Percentiles rank a stretch among this genome's conserved stretches.
phyloP scores from a whole-genome alignment of 2,329 filamentous ascomycete species.

The Emmonsiellopsis sp. region DNA sequence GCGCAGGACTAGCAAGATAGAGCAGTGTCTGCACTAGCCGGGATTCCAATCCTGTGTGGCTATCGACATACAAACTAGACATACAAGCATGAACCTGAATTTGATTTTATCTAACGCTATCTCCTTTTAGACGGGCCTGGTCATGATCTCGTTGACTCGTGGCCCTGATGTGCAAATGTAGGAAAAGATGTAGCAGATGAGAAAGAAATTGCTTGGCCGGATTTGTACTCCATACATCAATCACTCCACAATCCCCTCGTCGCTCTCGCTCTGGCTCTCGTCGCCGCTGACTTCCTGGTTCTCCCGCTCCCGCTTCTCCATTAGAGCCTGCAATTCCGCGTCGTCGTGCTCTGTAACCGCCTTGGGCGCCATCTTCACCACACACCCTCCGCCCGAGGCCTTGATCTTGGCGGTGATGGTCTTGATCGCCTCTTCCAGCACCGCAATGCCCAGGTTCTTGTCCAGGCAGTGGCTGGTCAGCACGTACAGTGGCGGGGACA shows the following conservation, averaged over 20 bases:
- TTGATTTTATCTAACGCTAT: constrained; percentile 5
- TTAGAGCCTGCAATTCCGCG: constrained; percentile 89
- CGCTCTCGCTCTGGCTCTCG: constrained; percentile 90
- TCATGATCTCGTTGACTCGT: constrained; percentile 7
- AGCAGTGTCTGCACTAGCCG: too few relatives aligned
- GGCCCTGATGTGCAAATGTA: background rate
- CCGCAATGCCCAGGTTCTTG: constrained; percentile 75
- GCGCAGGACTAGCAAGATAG: too few relatives aligned
- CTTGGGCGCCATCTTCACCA: constrained; percentile 98
- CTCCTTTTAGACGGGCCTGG: background rate
- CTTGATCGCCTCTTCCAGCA: constrained; percentile 80
- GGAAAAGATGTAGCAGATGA: background rate
- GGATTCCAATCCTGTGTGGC: too few relatives aligned
- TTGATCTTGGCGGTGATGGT: constrained; percentile 77
- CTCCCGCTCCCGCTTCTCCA: constrained; percentile 98
- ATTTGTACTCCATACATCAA: background rate
- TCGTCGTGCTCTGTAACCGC: constrained; percentile 98
- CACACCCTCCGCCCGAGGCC: constrained; percentile 65
- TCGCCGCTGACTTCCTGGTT: constrained; percentile 97
- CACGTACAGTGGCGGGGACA: constrained; percentile 95
- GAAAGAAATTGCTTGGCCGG: too few relatives aligned
- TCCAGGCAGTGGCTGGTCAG: constrained; percentile 92
- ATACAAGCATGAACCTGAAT: background rate
- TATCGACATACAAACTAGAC: background rate
- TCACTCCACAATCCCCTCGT: constrained; percentile 63